Conservation (phyloP, 176 grass and related monocot species). For the Areca catechu region DNA sequence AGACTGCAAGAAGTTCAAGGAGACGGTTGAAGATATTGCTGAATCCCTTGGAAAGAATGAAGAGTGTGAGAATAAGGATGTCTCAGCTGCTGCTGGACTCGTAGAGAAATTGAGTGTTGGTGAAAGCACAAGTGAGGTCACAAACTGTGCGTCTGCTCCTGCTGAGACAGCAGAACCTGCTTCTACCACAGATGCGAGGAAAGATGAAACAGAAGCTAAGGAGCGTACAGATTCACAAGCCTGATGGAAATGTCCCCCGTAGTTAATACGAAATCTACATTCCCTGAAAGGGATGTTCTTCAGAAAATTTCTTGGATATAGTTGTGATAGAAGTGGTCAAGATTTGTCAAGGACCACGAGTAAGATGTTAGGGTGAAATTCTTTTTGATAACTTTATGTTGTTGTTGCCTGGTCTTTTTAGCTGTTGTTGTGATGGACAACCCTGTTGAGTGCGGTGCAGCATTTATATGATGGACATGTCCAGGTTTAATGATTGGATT, state of each 20-base stretch:
- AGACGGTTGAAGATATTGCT: constrained; percentile 9
- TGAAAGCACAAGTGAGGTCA: constrained; percentile 25
- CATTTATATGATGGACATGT: too few relatives aligned
- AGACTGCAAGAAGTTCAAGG: constrained; percentile 25
- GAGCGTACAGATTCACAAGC: neutral
- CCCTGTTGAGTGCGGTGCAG: too few relatives aligned
- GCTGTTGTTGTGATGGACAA: too few relatives aligned
- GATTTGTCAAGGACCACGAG: too few relatives aligned
- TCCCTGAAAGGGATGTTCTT: too few relatives aligned
- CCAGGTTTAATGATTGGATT: too few relatives aligned
- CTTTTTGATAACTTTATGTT: too few relatives aligned
- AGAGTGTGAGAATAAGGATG: constrained; percentile 13
- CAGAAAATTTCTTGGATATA: too few relatives aligned
- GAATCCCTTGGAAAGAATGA: neutral
- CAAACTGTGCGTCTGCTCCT: constrained; percentile 9
- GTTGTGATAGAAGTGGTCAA: too few relatives aligned
- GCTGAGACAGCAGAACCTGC: neutral
- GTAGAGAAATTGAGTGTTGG: constrained; percentile 34
- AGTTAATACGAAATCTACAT: neutral
- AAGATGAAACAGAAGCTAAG: constrained; percentile 4
- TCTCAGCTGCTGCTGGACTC: constrained; percentile 10
- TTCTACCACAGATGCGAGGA: neutral
- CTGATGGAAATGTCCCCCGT: too few relatives aligned
- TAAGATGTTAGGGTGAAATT: too few relatives aligned
- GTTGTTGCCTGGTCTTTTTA: too few relatives aligned